phyloP scores from a whole-genome alignment of 345 rosid species.

The Pugionium dolabratum region DNA sequence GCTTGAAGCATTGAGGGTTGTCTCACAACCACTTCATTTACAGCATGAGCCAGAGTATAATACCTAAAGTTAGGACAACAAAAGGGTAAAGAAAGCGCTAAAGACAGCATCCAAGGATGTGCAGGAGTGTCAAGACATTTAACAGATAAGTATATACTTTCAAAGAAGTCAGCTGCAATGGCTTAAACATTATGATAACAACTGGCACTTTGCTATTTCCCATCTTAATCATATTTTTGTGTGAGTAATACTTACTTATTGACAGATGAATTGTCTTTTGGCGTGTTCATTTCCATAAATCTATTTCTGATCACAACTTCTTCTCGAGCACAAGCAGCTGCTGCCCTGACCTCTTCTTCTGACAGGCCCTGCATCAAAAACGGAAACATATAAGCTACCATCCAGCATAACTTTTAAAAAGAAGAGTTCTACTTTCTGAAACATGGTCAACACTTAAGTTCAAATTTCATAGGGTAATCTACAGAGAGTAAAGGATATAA shows the following conservation, averaged over 20 bases:
- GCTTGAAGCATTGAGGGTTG: conserved; percentile 97
- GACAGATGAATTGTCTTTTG: conserved; percentile 85
- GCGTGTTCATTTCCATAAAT: conserved; percentile 98
- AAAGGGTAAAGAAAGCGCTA: conserved; percentile 24
- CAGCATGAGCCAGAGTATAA: conserved; percentile 98
- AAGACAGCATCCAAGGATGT: conserved; percentile 18
- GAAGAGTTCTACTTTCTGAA: conserved; percentile 1
- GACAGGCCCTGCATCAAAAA: conserved; percentile 77
- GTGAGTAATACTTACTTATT: conserved; percentile 66
- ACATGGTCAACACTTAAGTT: not conserved
- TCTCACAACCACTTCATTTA: conserved; percentile 78
- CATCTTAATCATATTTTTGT: conserved; percentile 4
- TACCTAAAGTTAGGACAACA: conserved; percentile 52
- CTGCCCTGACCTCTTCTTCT: conserved; percentile 93
- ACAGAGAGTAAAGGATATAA: not conserved
- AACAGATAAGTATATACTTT: conserved; percentile 16
- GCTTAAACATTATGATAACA: conserved; percentile 7
- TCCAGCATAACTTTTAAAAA: conserved; percentile 10
- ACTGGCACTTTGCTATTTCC: conserved; percentile 22
- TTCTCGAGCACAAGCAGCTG: conserved; percentile 94
- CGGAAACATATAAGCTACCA: conserved; percentile 29
- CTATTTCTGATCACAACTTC: conserved; percentile 95
- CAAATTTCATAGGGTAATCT: conserved; percentile 6
- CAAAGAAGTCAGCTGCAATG: conserved; percentile 13
- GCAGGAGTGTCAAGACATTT: conserved; percentile 6